A percentile compares a stretch with the other conserved stretches of the same genome.
Evolutionary conservation across 2,329 filamentous ascomycete genomes (phyloP).

Genomic region (Orbilia brochopaga): DNA sequence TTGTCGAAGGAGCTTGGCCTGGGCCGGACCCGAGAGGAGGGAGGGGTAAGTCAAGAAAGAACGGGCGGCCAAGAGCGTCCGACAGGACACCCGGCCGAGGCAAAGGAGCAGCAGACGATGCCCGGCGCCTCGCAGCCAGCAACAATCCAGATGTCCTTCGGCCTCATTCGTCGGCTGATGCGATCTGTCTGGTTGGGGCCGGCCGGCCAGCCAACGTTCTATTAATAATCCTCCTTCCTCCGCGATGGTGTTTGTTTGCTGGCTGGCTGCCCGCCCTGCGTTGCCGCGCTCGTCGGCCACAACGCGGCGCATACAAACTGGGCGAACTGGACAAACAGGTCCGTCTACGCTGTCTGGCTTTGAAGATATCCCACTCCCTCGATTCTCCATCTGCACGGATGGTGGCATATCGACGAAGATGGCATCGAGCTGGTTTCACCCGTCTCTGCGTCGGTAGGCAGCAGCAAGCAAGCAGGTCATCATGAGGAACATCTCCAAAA

Average conservation of each 20-base stretch:
- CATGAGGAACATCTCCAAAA: slow-evolving; percentile 37
- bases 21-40: slow-evolving; percentile 4
- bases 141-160: slow-evolving; percentile 17
- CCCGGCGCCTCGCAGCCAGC: slow-evolving; percentile 33
- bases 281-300: no score
- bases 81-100: slow-evolving; percentile 15
- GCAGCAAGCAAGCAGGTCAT: slow-evolving; percentile 12
- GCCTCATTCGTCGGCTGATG: slow-evolving; percentile 47
- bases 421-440: slow-evolving; percentile 12
- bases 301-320: no score
- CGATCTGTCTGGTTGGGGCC: slow-evolving; percentile 33
- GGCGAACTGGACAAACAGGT: no score
- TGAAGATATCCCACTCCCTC: no score
- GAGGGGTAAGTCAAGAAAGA: slow-evolving; percentile 22
- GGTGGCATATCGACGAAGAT: neutral
- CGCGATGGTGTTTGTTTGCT: neutral
- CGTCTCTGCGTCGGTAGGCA: slow-evolving; percentile 32
- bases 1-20: slow-evolving; percentile 14
- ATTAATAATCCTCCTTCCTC: slow-evolving; percentile 36
- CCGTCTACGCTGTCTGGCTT: no score
- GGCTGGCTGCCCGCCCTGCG: slow-evolving; percentile 5
- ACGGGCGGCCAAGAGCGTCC: slow-evolving; percentile 7
- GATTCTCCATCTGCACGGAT: no score
- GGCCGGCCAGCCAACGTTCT: slow-evolving; percentile 47
- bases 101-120: slow-evolving; percentile 20